phyloP scores from a whole-genome alignment of 495 filamentous ascomycete genomes.

The Tuber borchii region DNA sequence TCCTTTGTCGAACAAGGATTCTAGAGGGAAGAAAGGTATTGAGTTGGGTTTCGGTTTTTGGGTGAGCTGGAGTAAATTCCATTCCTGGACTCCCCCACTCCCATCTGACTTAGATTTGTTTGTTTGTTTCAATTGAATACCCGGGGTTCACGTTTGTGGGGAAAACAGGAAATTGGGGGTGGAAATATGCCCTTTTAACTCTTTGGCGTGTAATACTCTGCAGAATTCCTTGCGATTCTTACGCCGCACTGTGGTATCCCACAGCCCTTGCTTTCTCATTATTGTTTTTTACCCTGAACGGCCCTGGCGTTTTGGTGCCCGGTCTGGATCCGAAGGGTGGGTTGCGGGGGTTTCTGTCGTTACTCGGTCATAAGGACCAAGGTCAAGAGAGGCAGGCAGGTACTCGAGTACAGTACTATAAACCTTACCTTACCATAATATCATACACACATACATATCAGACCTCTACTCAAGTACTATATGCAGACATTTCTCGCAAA shows the following conservation, averaged over 20 bases:
- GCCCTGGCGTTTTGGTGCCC: neutral
- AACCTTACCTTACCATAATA: neutral
- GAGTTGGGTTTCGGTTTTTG: slow-evolving; percentile 11
- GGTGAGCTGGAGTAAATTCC: slow-evolving; percentile 20
- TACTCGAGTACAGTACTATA: neutral
- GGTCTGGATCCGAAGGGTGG: neutral
- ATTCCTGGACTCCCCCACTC: slow-evolving; percentile 3
- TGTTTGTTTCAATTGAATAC: slow-evolving; percentile 4
- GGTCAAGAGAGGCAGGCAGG: neutral
- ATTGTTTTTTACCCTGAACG: neutral
- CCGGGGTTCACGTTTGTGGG: slow-evolving; percentile 29
- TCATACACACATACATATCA: neutral
- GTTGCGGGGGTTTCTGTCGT: slow-evolving; percentile 5
- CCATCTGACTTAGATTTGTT: neutral
- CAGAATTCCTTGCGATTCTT: neutral
- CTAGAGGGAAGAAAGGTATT: neutral
- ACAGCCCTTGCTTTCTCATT: neutral
- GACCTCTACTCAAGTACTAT: neutral
- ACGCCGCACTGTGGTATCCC: neutral
- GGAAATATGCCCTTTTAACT: neutral
- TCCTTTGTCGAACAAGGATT: slow-evolving; percentile 9
- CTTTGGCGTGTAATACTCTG: neutral
- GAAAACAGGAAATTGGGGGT: slow-evolving; percentile 9
- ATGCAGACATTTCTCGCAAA: neutral
- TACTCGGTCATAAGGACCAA: slow-evolving; percentile 19